Conservation (phyloP, 768 basidiomycete genomes). For the Pleurotus citrinopileatus region DNA sequence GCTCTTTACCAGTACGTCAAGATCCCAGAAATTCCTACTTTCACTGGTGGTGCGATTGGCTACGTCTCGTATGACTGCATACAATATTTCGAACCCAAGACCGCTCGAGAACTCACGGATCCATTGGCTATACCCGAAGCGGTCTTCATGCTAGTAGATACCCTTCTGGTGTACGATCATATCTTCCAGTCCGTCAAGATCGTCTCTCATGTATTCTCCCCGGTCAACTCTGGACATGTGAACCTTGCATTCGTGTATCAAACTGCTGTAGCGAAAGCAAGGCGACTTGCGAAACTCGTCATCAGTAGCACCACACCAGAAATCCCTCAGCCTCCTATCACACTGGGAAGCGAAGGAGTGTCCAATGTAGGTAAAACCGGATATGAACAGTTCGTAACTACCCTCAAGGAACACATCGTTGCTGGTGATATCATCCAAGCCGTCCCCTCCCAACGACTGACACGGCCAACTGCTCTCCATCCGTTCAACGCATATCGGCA, state of each 20-base stretch:
- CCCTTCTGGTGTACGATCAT: conserved; percentile 95
- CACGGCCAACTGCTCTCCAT: conserved; percentile 83
- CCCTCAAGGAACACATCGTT: conserved; percentile 90
- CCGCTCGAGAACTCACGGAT: conserved; percentile 72
- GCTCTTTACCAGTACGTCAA: conserved; percentile 85
- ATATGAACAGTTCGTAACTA: conserved; percentile 89
- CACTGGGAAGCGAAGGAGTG: conserved; percentile 62
- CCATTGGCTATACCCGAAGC: conserved; percentile 89
- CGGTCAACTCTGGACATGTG: conserved; percentile 58
- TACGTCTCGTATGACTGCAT: conserved; percentile 97
- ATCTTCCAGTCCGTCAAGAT: conserved; percentile 93
- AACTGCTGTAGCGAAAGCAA: conserved; percentile 79
- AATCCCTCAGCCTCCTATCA: conserved; percentile 61
- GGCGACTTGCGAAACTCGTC: conserved; percentile 74
- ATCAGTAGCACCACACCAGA: conserved; percentile 53
- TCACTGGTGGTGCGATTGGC: conserved; percentile 96
- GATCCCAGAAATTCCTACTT: conserved; percentile 88
- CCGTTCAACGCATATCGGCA: conserved; percentile 98
- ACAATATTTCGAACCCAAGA: conserved; percentile 95
- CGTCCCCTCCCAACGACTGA: conserved; percentile 90
- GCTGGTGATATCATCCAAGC: conserved; percentile 99
- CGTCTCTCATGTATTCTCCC: conserved; percentile 93
- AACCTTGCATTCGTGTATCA: conserved; percentile 86
- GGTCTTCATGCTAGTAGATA: conserved; percentile 95
- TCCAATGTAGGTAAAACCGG: conserved; percentile 95